These are phyloP conservation scores for Leccinum discolor DNA, from an alignment of 1,284 basidiomycete genomes.

Conservation along the genomic window DNA sequence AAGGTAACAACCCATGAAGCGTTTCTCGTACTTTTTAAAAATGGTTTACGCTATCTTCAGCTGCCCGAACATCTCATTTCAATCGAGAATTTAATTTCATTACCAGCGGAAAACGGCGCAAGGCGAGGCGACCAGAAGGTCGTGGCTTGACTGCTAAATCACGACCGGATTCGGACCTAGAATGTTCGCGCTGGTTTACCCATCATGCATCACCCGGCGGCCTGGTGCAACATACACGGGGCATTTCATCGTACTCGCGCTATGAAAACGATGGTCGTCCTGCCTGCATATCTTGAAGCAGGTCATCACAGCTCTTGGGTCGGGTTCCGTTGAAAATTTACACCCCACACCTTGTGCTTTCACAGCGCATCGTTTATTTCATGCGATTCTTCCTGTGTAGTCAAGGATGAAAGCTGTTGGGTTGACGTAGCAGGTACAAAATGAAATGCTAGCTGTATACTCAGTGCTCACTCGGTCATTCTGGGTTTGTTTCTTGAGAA, in stretches of 20 bases:
- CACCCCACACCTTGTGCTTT: neutral
- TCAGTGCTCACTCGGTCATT: neutral
- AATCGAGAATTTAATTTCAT: neutral
- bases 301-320: neutral
- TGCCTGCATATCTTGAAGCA: neutral
- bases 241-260: neutral
- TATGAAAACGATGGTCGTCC: neutral
- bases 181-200: constrained; percentile 2
- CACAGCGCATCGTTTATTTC: neutral
- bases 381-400: neutral
- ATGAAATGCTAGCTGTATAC: neutral
- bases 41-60: neutral
- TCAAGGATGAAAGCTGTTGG: neutral
- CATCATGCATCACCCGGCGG: neutral
- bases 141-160: neutral
- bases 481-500: neutral
- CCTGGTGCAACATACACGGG: neutral
- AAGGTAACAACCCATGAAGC: neutral
- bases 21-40: neutral
- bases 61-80: neutral
- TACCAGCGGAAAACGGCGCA: neutral
- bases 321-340: neutral
- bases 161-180: constrained; percentile 1
- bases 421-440: neutral
- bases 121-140: neutral